Conservation (phyloP, 2,329 filamentous ascomycete genomes). For the Tolypocladium cylindrosporum region DNA sequence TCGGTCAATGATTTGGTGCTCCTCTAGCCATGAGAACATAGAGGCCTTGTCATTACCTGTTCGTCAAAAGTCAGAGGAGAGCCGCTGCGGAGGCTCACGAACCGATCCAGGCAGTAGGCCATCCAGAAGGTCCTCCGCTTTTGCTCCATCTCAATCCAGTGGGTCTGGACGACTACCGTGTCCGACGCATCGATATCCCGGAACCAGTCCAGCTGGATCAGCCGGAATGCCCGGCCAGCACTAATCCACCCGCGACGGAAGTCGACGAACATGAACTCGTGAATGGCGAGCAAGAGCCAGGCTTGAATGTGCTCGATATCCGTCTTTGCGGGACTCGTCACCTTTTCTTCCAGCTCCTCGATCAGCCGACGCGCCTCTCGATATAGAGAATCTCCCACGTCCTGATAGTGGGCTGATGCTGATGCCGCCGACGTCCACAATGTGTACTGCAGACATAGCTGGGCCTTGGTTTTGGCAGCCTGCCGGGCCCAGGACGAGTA, state of each 20-base stretch:
- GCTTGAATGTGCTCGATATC: conserved; percentile 22
- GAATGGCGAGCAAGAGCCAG: conserved; percentile 24
- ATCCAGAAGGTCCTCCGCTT: conserved; percentile 28
- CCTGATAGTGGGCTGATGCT: conserved; percentile 18
- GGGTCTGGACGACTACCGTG: not conserved
- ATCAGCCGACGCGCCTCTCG: conserved; percentile 3
- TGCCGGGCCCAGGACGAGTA: conserved; percentile 7
- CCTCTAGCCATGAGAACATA: not conserved
- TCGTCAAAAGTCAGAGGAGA: conserved; percentile 21
- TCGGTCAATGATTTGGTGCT: not conserved
- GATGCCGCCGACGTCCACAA: conserved; percentile 26
- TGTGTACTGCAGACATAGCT: conserved; percentile 19
- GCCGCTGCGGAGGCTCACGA: conserved; percentile 20
- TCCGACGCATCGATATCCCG: conserved; percentile 20
- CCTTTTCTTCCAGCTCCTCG: conserved; percentile 3
- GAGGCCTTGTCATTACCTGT: conserved; percentile 6
- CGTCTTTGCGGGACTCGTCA: not conserved
- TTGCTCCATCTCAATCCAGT: conserved; percentile 22
- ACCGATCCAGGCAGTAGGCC: conserved; percentile 25
- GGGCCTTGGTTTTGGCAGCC: not conserved
- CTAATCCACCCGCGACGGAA: conserved; percentile 25
- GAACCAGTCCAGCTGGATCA: conserved; percentile 23
- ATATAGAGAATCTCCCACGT: conserved; percentile 5
- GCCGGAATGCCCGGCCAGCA: conserved; percentile 23
- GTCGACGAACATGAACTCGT: conserved; percentile 23